phyloP scores from a whole-genome alignment of 2,329 filamentous ascomycete species.

The Stagonosporopsis rhizophila region DNA sequence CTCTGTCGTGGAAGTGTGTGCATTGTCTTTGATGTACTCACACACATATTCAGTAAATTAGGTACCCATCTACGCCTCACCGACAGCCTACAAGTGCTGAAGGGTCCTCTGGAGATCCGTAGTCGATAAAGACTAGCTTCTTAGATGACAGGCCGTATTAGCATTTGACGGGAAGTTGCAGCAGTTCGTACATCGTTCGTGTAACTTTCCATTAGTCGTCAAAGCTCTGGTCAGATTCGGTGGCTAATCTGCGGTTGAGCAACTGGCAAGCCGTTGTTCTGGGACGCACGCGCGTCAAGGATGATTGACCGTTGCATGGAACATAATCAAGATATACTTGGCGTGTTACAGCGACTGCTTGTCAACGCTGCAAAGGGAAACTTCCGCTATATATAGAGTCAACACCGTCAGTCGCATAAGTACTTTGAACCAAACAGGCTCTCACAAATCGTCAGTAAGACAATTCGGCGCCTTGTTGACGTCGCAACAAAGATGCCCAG shows the following conservation, averaged over 20 bases:
- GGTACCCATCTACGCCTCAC: not conserved
- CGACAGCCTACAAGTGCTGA: not conserved
- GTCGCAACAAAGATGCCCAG: not conserved
- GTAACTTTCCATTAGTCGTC: not conserved
- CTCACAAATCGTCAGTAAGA: too few relatives aligned
- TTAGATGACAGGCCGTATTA: not conserved
- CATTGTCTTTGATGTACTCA: not conserved
- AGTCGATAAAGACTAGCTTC: not conserved
- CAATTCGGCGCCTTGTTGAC: not conserved
- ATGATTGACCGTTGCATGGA: not conserved
- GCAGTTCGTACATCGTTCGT: constrained; percentile 10
- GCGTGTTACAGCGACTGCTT: not conserved
- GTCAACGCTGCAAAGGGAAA: not conserved
- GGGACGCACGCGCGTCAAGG: not conserved
- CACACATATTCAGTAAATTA: not conserved
- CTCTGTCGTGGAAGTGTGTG: not conserved
- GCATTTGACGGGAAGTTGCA: constrained; percentile 2
- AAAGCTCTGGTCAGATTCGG: not conserved
- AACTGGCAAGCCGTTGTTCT: not conserved
- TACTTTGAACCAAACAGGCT: not conserved
- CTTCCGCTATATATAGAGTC: not conserved
- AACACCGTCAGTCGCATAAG: not conserved
- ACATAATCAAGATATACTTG: not conserved
- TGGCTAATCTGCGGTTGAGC: not conserved
- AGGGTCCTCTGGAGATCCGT: not conserved